These are phyloP conservation scores for Glomus cerebriforme DNA, from an alignment of 192 early-diverging fungal genomes.

Conservation along the genomic window DNA sequence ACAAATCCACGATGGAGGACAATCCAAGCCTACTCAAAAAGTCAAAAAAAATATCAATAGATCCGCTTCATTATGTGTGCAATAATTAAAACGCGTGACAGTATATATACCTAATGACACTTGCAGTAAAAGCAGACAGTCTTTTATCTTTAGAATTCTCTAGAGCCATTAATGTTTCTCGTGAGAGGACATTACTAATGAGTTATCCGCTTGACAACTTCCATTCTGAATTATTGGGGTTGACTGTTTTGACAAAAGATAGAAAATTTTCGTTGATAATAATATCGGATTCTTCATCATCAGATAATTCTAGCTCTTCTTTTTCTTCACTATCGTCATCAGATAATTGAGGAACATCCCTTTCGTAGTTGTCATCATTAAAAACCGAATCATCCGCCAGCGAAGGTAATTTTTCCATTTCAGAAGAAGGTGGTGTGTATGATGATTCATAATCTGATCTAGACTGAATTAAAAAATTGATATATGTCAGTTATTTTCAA, in stretches of 20 bases:
- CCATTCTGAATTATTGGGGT: conserved; percentile 12
- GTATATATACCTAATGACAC: conserved; percentile 9
- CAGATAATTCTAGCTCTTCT: too few relatives aligned
- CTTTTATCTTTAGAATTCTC: neutral
- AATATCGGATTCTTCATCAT: neutral
- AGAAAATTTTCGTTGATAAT: neutral
- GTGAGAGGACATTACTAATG: conserved; percentile 10
- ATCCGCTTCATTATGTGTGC: neutral
- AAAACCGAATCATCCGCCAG: neutral
- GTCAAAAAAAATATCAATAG: too few relatives aligned
- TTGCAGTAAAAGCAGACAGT: neutral
- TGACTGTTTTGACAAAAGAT: neutral
- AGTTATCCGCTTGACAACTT: conserved; percentile 12
- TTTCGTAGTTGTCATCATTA: neutral
- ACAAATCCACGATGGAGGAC: conserved; percentile 28
- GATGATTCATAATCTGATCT: conserved; percentile 22
- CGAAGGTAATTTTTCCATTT: conserved; percentile 22
- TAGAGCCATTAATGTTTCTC: neutral
- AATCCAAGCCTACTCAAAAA: conserved; percentile 29
- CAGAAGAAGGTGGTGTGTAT: conserved; percentile 23
- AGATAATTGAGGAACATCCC: too few relatives aligned
- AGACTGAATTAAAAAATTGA: conserved; percentile 19
- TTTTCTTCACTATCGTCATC: neutral
- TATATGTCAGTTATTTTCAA: neutral
- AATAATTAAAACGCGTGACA: too few relatives aligned